These are phyloP conservation scores for Lomentospora prolificans DNA, from an alignment of 2,329 filamentous ascomycete species.

Conservation along the genomic window DNA sequence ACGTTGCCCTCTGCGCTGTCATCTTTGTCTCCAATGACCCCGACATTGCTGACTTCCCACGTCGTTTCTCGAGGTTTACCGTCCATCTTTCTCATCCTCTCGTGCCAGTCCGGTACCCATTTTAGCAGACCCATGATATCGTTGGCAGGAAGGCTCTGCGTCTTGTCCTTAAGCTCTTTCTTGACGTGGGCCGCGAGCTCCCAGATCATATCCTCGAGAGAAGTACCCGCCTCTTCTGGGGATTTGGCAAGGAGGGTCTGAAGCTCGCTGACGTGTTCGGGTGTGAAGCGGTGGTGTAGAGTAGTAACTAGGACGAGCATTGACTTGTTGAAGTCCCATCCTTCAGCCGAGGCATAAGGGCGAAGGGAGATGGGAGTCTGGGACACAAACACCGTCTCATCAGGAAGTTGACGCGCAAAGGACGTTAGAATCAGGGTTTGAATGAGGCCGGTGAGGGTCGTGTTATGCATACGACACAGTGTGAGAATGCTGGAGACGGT, in stretches of 20 bases:
- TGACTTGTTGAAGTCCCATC: conserved; percentile 13
- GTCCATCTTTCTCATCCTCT: conserved; percentile 29
- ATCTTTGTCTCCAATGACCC: conserved; percentile 21
- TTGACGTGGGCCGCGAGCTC: conserved; percentile 25
- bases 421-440: conserved; percentile 34
- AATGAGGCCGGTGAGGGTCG: conserved; percentile 39
- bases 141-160: conserved; percentile 27
- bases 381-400: conserved; percentile 23
- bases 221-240: background rate
- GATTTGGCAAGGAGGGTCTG: background rate
- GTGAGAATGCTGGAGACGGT: conserved; percentile 23
- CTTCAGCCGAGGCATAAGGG: conserved; percentile 20
- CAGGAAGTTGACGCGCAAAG: conserved; percentile 26
- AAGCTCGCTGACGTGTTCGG: conserved; percentile 14
- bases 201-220: conserved; percentile 28
- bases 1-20: conserved; percentile 13
- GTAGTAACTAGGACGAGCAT: conserved; percentile 32
- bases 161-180: conserved; percentile 22
- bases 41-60: conserved; percentile 46
- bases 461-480: conserved; percentile 28
- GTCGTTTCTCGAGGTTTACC: conserved; percentile 30
- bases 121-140: conserved; percentile 31
- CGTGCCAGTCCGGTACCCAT: conserved; percentile 32
- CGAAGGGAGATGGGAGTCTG: conserved; percentile 36
- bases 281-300: conserved; percentile 21